Evolutionary conservation across 331 rosid species (phyloP).

Genomic region (Telfairia occidentalis): DNA sequence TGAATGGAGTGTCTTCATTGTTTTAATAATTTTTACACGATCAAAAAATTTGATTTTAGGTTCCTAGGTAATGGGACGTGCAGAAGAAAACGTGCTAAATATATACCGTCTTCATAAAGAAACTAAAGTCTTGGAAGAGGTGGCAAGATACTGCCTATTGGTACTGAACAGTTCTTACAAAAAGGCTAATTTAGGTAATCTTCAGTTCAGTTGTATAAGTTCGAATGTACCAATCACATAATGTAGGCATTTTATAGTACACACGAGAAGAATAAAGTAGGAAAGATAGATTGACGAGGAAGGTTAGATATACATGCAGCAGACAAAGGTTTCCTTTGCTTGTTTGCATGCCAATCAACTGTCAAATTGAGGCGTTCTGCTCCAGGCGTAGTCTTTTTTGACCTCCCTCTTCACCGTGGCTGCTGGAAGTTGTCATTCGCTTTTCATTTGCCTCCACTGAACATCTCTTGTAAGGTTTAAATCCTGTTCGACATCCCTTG

Average conservation of each 20-base stretch:
- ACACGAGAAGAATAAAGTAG: slow-evolving; percentile 6
- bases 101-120: slow-evolving; percentile 12
- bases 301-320: slow-evolving; percentile 28
- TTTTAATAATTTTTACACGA: background rate
- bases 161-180: slow-evolving; percentile 14
- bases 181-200: slow-evolving; percentile 29
- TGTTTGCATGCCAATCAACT: slow-evolving; percentile 31
- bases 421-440: slow-evolving; percentile 29
- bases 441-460: slow-evolving; percentile 64
- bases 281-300: slow-evolving; percentile 10
- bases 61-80: slow-evolving; percentile 7
- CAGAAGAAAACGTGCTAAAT: slow-evolving; percentile 25
- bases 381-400: slow-evolving; percentile 70
- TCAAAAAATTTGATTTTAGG: background rate
- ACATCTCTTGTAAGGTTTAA: slow-evolving; percentile 94
- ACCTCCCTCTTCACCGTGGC: slow-evolving; percentile 58
- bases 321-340: slow-evolving; percentile 42
- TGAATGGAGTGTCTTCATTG: background rate
- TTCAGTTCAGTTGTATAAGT: slow-evolving; percentile 33
- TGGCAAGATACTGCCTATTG: slow-evolving; percentile 23
- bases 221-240: slow-evolving; percentile 7
- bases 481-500: slow-evolving; percentile 67
- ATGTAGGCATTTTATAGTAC: slow-evolving; percentile 24
- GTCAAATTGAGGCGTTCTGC: slow-evolving; percentile 38
- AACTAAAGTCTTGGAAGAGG: background rate